phyloP scores from a whole-genome alignment of 441 rosid genomes.

The Pelargonium fulgidum region DNA sequence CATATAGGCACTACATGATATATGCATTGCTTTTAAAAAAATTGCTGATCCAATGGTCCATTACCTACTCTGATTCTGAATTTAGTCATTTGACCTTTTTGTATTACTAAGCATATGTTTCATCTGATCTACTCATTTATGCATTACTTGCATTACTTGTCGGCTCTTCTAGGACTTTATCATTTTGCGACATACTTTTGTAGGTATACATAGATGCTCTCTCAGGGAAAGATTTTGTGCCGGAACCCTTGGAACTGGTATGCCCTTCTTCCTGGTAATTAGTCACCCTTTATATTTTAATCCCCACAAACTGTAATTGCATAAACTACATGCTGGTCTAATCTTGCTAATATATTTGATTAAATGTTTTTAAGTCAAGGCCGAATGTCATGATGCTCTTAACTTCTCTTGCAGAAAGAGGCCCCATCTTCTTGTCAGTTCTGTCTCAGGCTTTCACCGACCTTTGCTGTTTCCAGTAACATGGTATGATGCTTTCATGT shows the following conservation, averaged over 20 bases:
- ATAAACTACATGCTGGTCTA: neutral
- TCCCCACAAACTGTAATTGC: neutral
- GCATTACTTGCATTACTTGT: conserved; percentile 4
- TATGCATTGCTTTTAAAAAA: neutral
- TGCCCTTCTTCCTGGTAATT: conserved; percentile 73
- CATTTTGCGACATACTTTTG: conserved; percentile 22
- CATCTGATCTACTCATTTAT: neutral
- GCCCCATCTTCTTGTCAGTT: conserved; percentile 53
- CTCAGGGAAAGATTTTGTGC: conserved; percentile 32
- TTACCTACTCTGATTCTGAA: neutral
- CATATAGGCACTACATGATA: neutral
- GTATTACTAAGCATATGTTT: neutral
- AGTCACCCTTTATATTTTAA: conserved; percentile 31
- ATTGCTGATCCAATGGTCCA: no score
- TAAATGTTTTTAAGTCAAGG: neutral
- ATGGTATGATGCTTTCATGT: conserved; percentile 44
- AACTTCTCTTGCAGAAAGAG: conserved; percentile 51
- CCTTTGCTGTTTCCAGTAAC: conserved; percentile 49
- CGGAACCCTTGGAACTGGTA: conserved; percentile 71
- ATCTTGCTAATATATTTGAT: neutral
- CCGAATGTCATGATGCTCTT: conserved; percentile 1
- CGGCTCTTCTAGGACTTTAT: neutral
- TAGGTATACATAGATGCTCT: conserved; percentile 46
- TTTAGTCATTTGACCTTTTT: neutral
- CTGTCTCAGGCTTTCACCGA: conserved; percentile 62